Base-by-base conservation (phyloP, 2,329 filamentous ascomycete genomes). In the Fusarium camptoceras region DNA sequence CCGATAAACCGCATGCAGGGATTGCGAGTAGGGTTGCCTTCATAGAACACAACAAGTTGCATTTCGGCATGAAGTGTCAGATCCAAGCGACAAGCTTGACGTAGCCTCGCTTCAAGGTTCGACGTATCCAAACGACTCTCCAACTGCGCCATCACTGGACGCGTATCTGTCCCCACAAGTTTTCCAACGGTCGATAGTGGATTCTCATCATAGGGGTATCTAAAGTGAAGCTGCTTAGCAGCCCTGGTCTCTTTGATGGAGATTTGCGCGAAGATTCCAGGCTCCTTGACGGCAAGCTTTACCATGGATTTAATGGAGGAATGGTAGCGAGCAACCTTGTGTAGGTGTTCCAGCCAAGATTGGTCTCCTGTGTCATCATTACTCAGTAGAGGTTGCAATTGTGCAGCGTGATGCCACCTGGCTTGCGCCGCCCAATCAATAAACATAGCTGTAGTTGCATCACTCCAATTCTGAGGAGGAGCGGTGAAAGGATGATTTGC, bases 11-110 rank as follows among this genome's bases (percentile, higher is more conserved):
- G 54, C 14, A 78, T 41, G 6, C 53, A 44, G 10, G 76, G 76
- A 25, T 24, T 66, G 6, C 49, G 55, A 2, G 65, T 11, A 12
- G 70, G 70, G n/a, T 76, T 54, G n/a, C 65, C 54, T 25, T 78
- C 75, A 46, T 79, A 79, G 27, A 78, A 79, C 3, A 51, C 65
- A 55, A 77, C 30, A 8, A 79, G 54, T 57, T 79, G 78, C 70
- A 79, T 75, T 54, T 79, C 77, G 3, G 77, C 78, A 51, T 79
- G 77, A 1, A 77, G 60, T 2, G 74, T 76, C 1, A 78, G 68
- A 4, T 55, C 50, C 30, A 66, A n/a, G 8, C 15, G 56, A 43
- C 70, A 78, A 20, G 71, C 65, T 22, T 25, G 42, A 18, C 72
- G 71, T 7, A 79, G 59, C 25, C 39, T 24, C 11, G 8, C 10